A percentile compares a stretch with the other conserved stretches of the same genome.
Evolutionary conservation across 2,329 filamentous ascomycete species (phyloP).

Genomic region (Aspergillus costaricaensis): DNA sequence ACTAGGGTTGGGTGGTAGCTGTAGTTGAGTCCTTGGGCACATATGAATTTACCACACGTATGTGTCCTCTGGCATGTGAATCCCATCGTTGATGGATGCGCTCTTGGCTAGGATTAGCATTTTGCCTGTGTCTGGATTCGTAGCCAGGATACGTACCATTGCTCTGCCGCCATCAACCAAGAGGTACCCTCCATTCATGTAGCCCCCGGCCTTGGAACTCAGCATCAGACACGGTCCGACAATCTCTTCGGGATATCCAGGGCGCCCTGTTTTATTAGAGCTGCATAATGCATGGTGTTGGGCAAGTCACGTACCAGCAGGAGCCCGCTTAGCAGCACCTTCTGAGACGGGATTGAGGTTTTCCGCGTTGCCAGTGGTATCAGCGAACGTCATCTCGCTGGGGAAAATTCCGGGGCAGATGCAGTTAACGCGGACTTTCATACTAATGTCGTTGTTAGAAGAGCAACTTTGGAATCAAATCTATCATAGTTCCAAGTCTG

Average conservation of each 20-base stretch:
- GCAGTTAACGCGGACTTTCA: neutral
- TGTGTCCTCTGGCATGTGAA: neutral
- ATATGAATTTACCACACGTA: neutral
- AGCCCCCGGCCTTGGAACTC: neutral
- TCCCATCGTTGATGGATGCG: neutral
- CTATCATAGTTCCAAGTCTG: too few species aligned
- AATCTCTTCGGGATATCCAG: neutral
- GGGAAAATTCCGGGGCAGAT: neutral
- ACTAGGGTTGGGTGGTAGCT: neutral
- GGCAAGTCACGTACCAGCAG: neutral
- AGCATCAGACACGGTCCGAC: neutral
- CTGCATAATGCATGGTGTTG: too few species aligned
- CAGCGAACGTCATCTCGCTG: neutral
- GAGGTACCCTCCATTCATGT: neutral
- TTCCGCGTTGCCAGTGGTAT: neutral
- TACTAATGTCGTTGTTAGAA: neutral
- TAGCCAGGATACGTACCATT: neutral
- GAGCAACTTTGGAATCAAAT: too few species aligned
- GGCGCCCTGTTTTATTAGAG: neutral
- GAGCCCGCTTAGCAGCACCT: neutral
- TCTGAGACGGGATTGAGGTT: neutral
- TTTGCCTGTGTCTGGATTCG: neutral
- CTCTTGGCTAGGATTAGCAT: neutral
- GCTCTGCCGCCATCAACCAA: neutral
- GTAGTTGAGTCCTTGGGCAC: too few species aligned